Base-by-base conservation (phyloP, 106 monocot genomes). In the Agapanthus africanus region DNA sequence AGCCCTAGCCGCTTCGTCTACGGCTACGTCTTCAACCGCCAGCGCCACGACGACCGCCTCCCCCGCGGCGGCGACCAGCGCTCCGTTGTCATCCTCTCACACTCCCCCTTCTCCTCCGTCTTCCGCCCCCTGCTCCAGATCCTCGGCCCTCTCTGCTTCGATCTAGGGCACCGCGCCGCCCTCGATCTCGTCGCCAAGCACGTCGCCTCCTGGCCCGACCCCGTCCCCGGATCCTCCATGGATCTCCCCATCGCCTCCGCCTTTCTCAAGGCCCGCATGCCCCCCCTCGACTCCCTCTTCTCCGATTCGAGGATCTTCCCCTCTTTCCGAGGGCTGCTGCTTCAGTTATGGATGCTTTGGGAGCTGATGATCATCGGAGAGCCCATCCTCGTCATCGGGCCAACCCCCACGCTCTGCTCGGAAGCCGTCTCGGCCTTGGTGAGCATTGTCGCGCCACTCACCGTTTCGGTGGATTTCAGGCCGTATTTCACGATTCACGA, bases 401-500 rank as follows among this genome's bases (percentile, higher is more conserved):
- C 92, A 1, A 81, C 92, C 0, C 97, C 97, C 11, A 71, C 87
- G 4, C 90, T 90, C 51, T 93, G 97, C 77, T 99, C 92, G 1
- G 97, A 92, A 54, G 97, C 92, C 18, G 92, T 99, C 28, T 70
- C 77, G 2, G 84, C 77, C 15, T 87, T 99, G 21, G 87, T 99
- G 40, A 85, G 87, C 76, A 68, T 99, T 25, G 81, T 85, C 27
- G 70, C 87, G 6, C 97, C 97, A 2, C 75, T 99, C 30, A 74
- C 69, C 28, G 81, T 60, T 22, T 77, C 78, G 37, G 70, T 90
- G 13, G 97, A 99, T 66, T 99, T 80, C 74, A 82, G 97, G 25
- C 97, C 97, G 11, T 99, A 99, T 72, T 99, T 99, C 73, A 99
- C 97, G 37, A 99, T 99, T 47, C 97, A 99, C 32, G 97, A 99